Evolutionary conservation across 148 eudicot genomes (phyloP).

Genomic region (Vaccinium corymbosum): DNA sequence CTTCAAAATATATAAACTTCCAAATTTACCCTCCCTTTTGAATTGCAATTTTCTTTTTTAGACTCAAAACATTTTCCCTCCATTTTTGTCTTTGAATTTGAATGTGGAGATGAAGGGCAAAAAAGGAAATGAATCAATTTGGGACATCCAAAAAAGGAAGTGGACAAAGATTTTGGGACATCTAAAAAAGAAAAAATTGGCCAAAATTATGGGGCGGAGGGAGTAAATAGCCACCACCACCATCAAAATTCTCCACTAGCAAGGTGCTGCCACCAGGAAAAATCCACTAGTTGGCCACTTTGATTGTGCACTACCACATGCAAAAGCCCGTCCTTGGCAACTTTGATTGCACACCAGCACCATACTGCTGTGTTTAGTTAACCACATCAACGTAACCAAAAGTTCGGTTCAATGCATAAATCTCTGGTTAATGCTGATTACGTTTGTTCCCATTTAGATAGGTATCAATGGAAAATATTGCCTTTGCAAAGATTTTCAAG

Average conservation of each 20-base stretch:
- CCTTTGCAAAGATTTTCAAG: background rate
- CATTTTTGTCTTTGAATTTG: no score
- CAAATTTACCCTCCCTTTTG: no score
- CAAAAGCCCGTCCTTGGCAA: background rate
- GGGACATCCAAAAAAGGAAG: no score
- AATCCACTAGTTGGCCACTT: background rate
- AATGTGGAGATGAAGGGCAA: no score
- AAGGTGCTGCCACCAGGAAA: background rate
- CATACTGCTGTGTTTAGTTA: background rate
- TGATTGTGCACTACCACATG: background rate
- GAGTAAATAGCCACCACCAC: background rate
- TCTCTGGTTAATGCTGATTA: background rate
- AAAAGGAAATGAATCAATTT: no score
- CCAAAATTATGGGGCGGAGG: no score
- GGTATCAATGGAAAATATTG: background rate
- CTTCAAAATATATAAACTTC: no score
- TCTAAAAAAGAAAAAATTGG: no score
- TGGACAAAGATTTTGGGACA: no score
- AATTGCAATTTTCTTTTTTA: no score
- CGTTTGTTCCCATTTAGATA: background rate
- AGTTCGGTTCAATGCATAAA: background rate
- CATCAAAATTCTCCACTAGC: background rate
- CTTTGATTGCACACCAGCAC: background rate
- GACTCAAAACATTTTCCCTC: no score
- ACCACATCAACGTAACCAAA: background rate